phyloP scores from a whole-genome alignment of 129 eudicot species.

The Erigeron canadensis region DNA sequence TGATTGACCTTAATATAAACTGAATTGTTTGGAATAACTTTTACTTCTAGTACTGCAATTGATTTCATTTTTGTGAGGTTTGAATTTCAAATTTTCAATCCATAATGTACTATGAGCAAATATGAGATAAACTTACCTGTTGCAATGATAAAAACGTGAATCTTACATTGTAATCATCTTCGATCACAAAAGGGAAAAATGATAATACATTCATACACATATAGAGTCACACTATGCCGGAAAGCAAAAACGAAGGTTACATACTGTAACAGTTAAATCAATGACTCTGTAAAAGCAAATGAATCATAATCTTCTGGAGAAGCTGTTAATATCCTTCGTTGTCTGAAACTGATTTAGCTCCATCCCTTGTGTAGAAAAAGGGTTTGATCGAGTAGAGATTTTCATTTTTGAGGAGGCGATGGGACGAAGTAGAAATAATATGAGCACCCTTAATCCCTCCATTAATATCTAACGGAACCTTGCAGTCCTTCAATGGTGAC shows the following conservation, averaged over 20 bases:
- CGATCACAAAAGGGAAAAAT: neutral
- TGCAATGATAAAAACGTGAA: no score
- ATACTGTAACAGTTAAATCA: neutral
- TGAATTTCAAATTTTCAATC: no score
- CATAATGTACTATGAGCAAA: no score
- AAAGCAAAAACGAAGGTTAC: neutral
- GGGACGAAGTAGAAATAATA: slow-evolving; percentile 21
- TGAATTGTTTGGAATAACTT: no score
- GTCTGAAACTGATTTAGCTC: slow-evolving; percentile 15
- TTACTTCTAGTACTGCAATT: no score
- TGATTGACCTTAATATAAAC: no score
- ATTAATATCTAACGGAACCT: slow-evolving; percentile 43
- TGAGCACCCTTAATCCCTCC: slow-evolving; percentile 50
- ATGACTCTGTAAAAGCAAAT: neutral
- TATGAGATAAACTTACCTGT: no score
- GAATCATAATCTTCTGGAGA: neutral
- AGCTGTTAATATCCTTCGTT: slow-evolving; percentile 25
- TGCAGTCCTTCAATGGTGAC: slow-evolving; percentile 37
- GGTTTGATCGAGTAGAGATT: slow-evolving; percentile 53
- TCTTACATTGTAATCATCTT: neutral
- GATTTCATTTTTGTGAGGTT: no score
- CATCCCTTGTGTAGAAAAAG: slow-evolving; percentile 37
- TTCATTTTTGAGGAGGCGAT: slow-evolving; percentile 36
- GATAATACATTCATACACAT: no score
- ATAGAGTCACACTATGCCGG: neutral